Base-by-base conservation (phyloP, 495 filamentous ascomycete genomes). In the Rhypophila decipiens region DNA sequence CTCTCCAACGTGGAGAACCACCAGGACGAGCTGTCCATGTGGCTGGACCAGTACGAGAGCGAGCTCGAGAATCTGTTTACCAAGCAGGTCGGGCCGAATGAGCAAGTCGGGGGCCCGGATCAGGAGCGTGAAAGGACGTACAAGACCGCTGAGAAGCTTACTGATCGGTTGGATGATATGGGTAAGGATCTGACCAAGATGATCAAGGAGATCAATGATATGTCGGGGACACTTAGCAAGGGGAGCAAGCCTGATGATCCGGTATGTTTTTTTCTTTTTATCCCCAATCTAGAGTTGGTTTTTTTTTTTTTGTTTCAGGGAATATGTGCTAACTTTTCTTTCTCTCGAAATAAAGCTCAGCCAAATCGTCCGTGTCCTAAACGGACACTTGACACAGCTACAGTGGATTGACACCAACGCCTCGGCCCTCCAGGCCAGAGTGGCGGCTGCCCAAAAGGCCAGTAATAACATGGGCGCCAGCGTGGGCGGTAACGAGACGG, bases 191-290 rank as follows among this genome's bases (percentile, higher is more conserved):
- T 97, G 42, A 77, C 76, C 34, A 87, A 84, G 67, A 96, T 99
- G 90, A 95, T 99, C 59, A 90, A 95, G 59, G 93, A 96, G 66
- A 93, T 97, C 59, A 99, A 99, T 59, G 79, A 80, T 47, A 88
- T 89, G 39, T 88, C 84, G 8, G 74, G 85, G 21, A 85, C 79
- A 4, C 71, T 99, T 50, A 90, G 80, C 74, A 93, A 91, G 75
- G 90, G 84, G 36, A 85, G 74, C 66, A 91, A 89, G 64, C 74
- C 85, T 35, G 89, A 95, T 66, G 91, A 96, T 72, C 91, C 90
- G 55, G 90, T 95, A 79, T 64, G 88, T 79, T 55, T 58, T 24
- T 18, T 31, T n/a, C 39, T 24, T 18, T 24, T 45, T n/a, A n/a
- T n/a, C n/a, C n/a, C n/a, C n/a, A n/a, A n/a, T n/a, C n/a, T n/a